These are phyloP conservation scores for Skeletonema tropicum DNA, from an alignment of 108 stramenopile species.

Conservation along the genomic window DNA sequence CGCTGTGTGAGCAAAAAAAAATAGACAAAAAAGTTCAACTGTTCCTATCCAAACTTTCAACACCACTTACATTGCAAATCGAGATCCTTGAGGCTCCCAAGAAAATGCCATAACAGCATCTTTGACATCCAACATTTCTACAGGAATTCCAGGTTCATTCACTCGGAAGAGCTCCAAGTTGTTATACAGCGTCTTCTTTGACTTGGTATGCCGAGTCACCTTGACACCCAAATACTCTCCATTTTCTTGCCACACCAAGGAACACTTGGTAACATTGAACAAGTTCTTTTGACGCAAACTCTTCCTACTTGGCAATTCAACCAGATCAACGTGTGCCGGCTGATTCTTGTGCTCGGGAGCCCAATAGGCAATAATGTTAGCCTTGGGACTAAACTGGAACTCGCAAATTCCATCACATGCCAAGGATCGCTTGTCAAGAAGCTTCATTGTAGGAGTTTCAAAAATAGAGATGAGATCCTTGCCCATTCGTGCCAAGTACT, in stretches of 20 bases:
- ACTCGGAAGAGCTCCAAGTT: conserved; percentile 95
- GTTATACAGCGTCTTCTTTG: conserved; percentile 95
- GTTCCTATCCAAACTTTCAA: neutral
- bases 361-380: conserved; percentile 95
- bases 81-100: conserved; percentile 94
- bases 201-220: conserved; percentile 93
- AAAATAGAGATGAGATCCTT: conserved; percentile 90
- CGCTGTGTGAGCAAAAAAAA: neutral
- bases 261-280: conserved; percentile 92
- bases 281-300: conserved; percentile 95
- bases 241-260: conserved; percentile 93
- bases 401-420: conserved; percentile 90
- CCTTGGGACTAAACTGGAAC: conserved; percentile 95
- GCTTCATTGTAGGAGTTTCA: conserved; percentile 87
- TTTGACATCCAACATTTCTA: conserved; percentile 95
- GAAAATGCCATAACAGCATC: conserved; percentile 92
- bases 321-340: conserved; percentile 93
- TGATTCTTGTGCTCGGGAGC: conserved; percentile 92
- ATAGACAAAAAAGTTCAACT: neutral
- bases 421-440: conserved; percentile 91
- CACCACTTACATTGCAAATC: conserved; percentile 78
- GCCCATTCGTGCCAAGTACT: conserved; percentile 94
- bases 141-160: conserved; percentile 85
- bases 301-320: conserved; percentile 90
- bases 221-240: conserved; percentile 95